Percentiles rank a stretch among this genome's conserved stretches.
Conservation (phyloP, 495 filamentous ascomycete genomes). For the Penicillium parvum region DNA sequence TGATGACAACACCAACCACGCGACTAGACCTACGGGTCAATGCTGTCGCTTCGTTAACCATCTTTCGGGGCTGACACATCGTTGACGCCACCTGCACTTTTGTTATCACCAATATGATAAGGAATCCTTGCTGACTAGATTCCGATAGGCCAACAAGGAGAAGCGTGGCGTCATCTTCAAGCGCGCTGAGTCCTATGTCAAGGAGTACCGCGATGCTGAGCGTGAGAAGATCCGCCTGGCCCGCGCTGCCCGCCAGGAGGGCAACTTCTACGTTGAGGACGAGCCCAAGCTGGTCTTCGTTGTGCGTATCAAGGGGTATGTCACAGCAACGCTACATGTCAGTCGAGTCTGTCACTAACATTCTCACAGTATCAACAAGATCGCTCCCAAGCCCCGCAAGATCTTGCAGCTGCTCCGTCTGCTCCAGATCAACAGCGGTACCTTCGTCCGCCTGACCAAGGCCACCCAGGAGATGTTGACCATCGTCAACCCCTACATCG, state of each 20-base stretch:
- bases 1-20: slow-evolving; percentile 77
- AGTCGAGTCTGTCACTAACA: slow-evolving; percentile 17
- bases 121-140: slow-evolving; percentile 38
- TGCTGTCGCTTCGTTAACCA: slow-evolving; percentile 97
- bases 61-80: slow-evolving; percentile 98
- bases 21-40: slow-evolving; percentile 89
- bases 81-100: slow-evolving; percentile 26
- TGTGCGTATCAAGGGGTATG: slow-evolving; percentile 95
- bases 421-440: slow-evolving; percentile 99
- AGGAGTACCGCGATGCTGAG: slow-evolving; percentile 97
- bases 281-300: slow-evolving; percentile 98
- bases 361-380: slow-evolving; percentile 93
- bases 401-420: slow-evolving; percentile 98
- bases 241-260: slow-evolving; percentile 84
- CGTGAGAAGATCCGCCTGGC: slow-evolving; percentile 94
- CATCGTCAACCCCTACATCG: slow-evolving; percentile 95
- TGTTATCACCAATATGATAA: slow-evolving; percentile 13
- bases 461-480: slow-evolving; percentile 97
- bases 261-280: slow-evolving; percentile 86
- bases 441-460: slow-evolving; percentile 97
- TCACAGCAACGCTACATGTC: neutral
- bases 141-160: slow-evolving; percentile 81
- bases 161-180: slow-evolving; percentile 98
- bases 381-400: slow-evolving; percentile 99
- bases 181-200: slow-evolving; percentile 98